A percentile compares a stretch with the other conserved stretches of the same genome.
Evolutionary conservation across 1,139 yeast genomes (phyloP).

Genomic region (Yamadazyma trypodendri): DNA sequence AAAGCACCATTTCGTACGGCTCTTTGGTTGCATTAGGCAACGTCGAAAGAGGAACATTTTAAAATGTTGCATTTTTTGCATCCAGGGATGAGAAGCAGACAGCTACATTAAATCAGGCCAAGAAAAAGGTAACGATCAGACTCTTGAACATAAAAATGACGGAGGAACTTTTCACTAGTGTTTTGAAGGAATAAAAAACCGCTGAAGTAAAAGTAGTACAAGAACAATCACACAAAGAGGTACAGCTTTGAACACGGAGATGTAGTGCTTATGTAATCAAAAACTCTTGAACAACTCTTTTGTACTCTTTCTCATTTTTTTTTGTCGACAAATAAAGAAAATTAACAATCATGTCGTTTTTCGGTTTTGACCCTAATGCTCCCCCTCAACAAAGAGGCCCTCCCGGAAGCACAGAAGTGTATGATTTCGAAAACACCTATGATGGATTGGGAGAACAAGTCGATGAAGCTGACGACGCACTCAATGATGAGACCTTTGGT

Average conservation of each 20-base stretch:
- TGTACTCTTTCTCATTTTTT: constrained; percentile 7
- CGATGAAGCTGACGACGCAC: constrained; percentile 73
- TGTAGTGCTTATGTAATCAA: not conserved
- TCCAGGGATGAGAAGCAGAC: no score
- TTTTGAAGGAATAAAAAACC: no score
- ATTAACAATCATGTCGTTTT: constrained; percentile 48
- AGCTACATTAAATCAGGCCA: no score
- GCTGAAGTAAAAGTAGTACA: no score
- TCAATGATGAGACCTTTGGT: constrained; percentile 90
- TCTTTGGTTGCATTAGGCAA: no score
- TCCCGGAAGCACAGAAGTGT: constrained; percentile 27
- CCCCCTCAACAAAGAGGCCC: constrained; percentile 20
- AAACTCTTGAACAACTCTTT: not conserved
- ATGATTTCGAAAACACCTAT: constrained; percentile 82
- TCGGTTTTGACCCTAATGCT: constrained; percentile 54
- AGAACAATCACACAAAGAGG: no score
- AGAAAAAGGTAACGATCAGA: no score
- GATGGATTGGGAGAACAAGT: constrained; percentile 72
- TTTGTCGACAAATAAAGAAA: constrained; percentile 9
- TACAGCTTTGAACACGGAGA: not conserved
- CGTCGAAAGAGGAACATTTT: no score
- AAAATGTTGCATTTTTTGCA: no score
- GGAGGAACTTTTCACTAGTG: no score
- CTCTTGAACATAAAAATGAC: no score
- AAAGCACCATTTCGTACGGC: no score